A percentile compares a stretch with the other conserved stretches of the same genome.
Conservation (phyloP, 768 basidiomycete genomes). For the Leccinum subtestaceum region DNA sequence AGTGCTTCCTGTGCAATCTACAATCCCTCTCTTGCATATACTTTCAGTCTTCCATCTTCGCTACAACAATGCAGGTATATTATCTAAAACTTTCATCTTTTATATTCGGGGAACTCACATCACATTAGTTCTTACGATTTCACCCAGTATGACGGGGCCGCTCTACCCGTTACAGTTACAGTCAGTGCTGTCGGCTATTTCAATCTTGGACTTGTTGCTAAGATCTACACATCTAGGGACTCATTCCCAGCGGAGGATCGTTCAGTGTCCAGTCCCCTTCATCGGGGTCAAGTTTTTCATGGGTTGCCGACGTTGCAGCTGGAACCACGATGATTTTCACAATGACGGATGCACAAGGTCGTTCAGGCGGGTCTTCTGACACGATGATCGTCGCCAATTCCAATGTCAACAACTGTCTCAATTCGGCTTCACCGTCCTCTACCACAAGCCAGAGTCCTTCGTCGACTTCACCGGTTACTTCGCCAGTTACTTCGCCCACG, state of each 20-base stretch:
- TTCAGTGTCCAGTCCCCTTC: conserved; percentile 44
- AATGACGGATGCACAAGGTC: conserved; percentile 49
- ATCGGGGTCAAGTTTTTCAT: conserved; percentile 40
- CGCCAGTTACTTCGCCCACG: conserved; percentile 16
- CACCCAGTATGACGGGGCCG: conserved; percentile 42
- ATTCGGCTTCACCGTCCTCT: conserved; percentile 50
- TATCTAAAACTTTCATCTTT: background rate
- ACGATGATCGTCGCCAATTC: conserved; percentile 46
- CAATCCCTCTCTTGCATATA: conserved; percentile 43
- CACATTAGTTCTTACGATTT: conserved; percentile 45
- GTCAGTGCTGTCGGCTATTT: conserved; percentile 33
- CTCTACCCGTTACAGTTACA: conserved; percentile 52
- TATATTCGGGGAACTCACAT: conserved; percentile 4
- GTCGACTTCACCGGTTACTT: conserved; percentile 15
- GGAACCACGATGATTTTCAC: conserved; percentile 59
- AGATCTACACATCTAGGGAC: conserved; percentile 37
- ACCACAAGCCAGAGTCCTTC: conserved; percentile 33
- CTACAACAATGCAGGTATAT: conserved; percentile 62
- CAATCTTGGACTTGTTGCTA: background rate
- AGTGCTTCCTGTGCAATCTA: conserved; percentile 46
- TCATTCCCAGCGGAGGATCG: conserved; percentile 60
- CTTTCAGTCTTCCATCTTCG: conserved; percentile 48
- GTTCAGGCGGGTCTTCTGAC: conserved; percentile 60
- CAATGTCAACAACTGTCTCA: conserved; percentile 51
- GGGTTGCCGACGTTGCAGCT: conserved; percentile 55